Percentiles rank a stretch among this genome's conserved stretches.
Evolutionary conservation across 352 stramenopile genomes (phyloP).

Genomic region (Phytophthora cactorum): DNA sequence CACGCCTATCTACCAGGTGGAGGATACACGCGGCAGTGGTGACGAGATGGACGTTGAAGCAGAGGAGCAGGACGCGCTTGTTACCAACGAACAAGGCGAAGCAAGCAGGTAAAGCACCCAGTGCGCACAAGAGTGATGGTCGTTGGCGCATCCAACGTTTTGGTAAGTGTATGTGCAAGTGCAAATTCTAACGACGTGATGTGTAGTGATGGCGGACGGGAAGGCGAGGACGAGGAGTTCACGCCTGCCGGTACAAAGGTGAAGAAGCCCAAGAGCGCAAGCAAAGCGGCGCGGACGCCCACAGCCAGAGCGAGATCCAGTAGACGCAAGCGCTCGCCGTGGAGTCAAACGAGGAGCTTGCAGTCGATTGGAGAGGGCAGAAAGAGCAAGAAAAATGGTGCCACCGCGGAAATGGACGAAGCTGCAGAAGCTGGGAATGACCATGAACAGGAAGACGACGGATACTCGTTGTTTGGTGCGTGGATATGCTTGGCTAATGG

Average conservation of each 20-base stretch:
- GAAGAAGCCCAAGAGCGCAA: constrained; percentile 21
- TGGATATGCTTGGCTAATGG: background rate
- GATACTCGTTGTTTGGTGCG: constrained; percentile 38
- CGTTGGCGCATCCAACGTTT: constrained; percentile 16
- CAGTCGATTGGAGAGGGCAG: background rate
- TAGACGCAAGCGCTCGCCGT: constrained; percentile 41
- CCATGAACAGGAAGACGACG: constrained; percentile 19
- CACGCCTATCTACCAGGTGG: constrained; percentile 74
- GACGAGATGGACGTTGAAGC: constrained; percentile 30
- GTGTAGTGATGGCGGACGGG: constrained; percentile 31
- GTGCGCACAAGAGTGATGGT: constrained; percentile 34
- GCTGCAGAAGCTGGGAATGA: constrained; percentile 10
- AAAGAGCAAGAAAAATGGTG: constrained; percentile 17
- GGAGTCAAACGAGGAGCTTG: constrained; percentile 37
- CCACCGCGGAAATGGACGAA: constrained; percentile 3
- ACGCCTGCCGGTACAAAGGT: constrained; percentile 25
- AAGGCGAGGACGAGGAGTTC: constrained; percentile 48
- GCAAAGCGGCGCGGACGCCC: constrained; percentile 25
- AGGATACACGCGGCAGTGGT: constrained; percentile 44
- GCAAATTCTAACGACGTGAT: constrained; percentile 16
- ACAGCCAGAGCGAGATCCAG: constrained; percentile 13
- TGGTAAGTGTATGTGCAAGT: constrained; percentile 15
- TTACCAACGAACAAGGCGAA: constrained; percentile 23
- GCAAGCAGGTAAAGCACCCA: constrained; percentile 37
- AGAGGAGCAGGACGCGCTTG: constrained; percentile 18